A percentile compares a stretch with the other conserved stretches of the same genome.
Evolutionary conservation across 805 yeast genomes (phyloP).

Genomic region (Candida sphagnicola): DNA sequence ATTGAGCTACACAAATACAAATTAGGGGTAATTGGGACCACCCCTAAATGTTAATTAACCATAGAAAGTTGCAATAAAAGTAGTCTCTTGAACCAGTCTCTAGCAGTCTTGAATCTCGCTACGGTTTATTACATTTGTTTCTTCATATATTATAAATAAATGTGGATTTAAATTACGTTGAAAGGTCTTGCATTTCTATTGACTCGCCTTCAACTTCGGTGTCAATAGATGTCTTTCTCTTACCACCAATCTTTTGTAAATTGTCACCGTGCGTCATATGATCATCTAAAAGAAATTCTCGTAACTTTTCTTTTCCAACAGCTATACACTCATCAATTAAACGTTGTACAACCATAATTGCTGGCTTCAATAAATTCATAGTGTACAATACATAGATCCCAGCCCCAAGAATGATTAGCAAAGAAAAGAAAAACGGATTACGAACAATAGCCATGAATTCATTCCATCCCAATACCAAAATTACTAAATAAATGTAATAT

Average conservation of each 20-base stretch:
- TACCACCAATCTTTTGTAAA: constrained; percentile 11
- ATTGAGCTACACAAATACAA: too few relatives aligned
- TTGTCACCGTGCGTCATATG: constrained; percentile 20
- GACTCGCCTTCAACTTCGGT: constrained; percentile 4
- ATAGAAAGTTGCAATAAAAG: too few relatives aligned
- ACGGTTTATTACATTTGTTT: too few relatives aligned
- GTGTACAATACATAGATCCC: constrained; percentile 64
- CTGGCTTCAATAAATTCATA: constrained; percentile 74
- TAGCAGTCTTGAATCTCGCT: too few relatives aligned
- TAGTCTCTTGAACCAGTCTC: too few relatives aligned
- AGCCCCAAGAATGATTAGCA: constrained; percentile 55
- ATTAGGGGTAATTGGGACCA: too few relatives aligned
- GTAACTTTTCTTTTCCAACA: constrained; percentile 57
- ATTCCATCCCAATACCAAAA: constrained; percentile 88
- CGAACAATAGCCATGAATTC: constrained; percentile 85
- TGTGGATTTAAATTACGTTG: not conserved
- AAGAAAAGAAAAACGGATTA: constrained; percentile 76
- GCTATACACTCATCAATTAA: constrained; percentile 53
- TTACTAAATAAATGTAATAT: constrained; percentile 67
- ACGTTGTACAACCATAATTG: constrained; percentile 53
- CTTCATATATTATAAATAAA: too few relatives aligned
- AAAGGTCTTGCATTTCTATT: constrained; percentile 12
- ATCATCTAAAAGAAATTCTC: constrained; percentile 56
- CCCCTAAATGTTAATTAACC: too few relatives aligned
- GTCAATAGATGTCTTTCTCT: constrained; percentile 1